Percentiles rank a stretch among this genome's conserved stretches.
Evolutionary conservation across 192 early-diverging fungal genomes (phyloP).

Genomic region (Linnemannia hyalina): DNA sequence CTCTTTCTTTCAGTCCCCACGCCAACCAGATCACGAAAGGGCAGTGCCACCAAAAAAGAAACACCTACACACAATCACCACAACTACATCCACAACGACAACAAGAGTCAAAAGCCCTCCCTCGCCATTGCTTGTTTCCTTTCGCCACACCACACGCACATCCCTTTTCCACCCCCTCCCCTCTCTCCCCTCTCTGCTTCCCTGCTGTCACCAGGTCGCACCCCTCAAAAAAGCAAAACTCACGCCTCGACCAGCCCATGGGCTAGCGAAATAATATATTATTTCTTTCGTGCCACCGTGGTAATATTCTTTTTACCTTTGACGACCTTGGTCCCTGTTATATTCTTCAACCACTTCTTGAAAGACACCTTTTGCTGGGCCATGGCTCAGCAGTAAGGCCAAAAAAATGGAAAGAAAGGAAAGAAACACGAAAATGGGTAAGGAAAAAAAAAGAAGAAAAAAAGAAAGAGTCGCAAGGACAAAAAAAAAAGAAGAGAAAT

Average conservation of each 20-base stretch:
- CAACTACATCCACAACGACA: too few relatives aligned
- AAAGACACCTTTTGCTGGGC: constrained; percentile 53
- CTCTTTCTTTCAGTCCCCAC: neutral
- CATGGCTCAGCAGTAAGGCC: constrained; percentile 26
- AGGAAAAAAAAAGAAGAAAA: neutral
- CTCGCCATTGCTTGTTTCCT: neutral
- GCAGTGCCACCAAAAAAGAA: neutral
- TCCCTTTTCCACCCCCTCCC: neutral
- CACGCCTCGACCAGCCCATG: neutral
- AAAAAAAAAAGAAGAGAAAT: neutral
- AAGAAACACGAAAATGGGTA: neutral
- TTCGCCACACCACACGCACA: neutral
- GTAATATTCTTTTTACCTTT: constrained; percentile 32
- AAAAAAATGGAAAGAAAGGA: neutral
- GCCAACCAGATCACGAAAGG: neutral
- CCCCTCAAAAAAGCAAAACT: neutral
- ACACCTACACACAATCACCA: neutral
- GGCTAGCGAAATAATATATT: neutral
- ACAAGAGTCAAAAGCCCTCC: too few relatives aligned
- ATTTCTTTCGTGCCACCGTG: neutral
- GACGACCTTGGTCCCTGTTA: constrained; percentile 44
- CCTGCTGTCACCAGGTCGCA: neutral
- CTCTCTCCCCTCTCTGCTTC: neutral
- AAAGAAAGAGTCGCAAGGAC: neutral
- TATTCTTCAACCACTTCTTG: constrained; percentile 58